These are phyloP conservation scores for Claviceps citrina DNA, from an alignment of 2,329 filamentous ascomycete genomes.

Conservation along the genomic window DNA sequence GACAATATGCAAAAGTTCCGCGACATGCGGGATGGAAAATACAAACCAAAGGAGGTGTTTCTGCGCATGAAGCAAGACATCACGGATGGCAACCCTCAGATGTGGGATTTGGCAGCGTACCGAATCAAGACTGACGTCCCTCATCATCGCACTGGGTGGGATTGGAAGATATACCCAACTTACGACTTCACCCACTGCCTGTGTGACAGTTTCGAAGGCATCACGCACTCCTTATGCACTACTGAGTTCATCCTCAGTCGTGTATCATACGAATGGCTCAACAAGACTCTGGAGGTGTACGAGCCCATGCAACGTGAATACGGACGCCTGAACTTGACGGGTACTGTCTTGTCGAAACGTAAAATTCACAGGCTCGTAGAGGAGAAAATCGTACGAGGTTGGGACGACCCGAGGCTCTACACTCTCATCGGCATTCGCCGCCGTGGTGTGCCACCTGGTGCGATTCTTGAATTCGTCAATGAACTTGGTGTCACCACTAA, in stretches of 20 bases:
- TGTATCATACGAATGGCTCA: slow-evolving; percentile 81
- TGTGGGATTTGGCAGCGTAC: slow-evolving; percentile 94
- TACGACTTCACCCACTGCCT: slow-evolving; percentile 88
- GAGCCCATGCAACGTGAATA: slow-evolving; percentile 90
- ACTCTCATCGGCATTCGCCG: slow-evolving; percentile 73
- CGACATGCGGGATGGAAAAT: slow-evolving; percentile 83
- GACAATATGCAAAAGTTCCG: slow-evolving; percentile 72
- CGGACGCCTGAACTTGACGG: slow-evolving; percentile 49
- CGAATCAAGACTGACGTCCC: slow-evolving; percentile 56
- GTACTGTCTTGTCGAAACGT: slow-evolving; percentile 77
- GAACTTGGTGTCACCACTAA: slow-evolving; percentile 83
- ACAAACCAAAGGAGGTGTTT: slow-evolving; percentile 68
- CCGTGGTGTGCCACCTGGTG: slow-evolving; percentile 73
- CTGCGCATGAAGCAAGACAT: slow-evolving; percentile 90
- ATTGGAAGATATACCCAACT: slow-evolving; percentile 89
- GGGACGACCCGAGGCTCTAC: slow-evolving; percentile 84
- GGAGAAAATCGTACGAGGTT: slow-evolving; percentile 63
- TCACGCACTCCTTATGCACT: slow-evolving; percentile 86
- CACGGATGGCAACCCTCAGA: slow-evolving; percentile 71
- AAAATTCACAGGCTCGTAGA: slow-evolving; percentile 68
- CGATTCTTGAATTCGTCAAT: slow-evolving; percentile 77
- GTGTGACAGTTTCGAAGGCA: slow-evolving; percentile 81
- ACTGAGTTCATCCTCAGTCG: slow-evolving; percentile 78
- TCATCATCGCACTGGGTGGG: slow-evolving; percentile 64
- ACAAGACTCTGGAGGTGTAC: slow-evolving; percentile 67